Evolutionary conservation across 768 basidiomycete genomes (phyloP).

Genomic region (Crassisporium funariophilum): DNA sequence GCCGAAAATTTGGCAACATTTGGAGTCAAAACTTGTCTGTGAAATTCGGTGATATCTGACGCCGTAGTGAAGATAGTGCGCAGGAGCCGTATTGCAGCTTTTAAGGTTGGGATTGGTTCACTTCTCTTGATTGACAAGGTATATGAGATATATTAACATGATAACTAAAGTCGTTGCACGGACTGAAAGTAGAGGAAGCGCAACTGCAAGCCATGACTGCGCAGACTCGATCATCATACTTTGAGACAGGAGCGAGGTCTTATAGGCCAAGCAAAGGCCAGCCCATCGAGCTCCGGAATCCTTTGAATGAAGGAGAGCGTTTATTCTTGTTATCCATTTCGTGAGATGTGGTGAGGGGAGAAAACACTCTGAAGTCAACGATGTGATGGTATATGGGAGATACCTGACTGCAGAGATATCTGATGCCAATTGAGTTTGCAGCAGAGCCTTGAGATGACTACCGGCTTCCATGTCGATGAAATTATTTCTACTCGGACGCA

Average conservation of each 20-base stretch:
- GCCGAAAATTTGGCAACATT: constrained; percentile 71
- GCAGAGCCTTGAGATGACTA: constrained; percentile 60
- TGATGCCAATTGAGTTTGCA: constrained; percentile 73
- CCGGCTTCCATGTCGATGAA: constrained; percentile 41
- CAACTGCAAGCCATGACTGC: constrained; percentile 69
- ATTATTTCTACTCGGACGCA: constrained; percentile 7
- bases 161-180: constrained; percentile 37
- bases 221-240: constrained; percentile 67
- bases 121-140: constrained; percentile 55
- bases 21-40: constrained; percentile 74
- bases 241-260: constrained; percentile 60
- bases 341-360: constrained; percentile 63
- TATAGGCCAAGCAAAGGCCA: constrained; percentile 73
- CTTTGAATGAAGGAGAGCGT: constrained; percentile 76
- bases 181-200: constrained; percentile 70
- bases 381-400: constrained; percentile 58
- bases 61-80: constrained; percentile 62
- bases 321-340: constrained; percentile 78
- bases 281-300: constrained; percentile 80
- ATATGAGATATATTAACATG: constrained; percentile 19
- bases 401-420: constrained; percentile 63
- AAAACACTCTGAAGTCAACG: constrained; percentile 56
- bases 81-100: constrained; percentile 67
- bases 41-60: constrained; percentile 71
- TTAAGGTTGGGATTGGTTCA: constrained; percentile 60